These are phyloP conservation scores for Polygonum maritimum DNA, from an alignment of 148 eudicot genomes.

Conservation along the genomic window DNA sequence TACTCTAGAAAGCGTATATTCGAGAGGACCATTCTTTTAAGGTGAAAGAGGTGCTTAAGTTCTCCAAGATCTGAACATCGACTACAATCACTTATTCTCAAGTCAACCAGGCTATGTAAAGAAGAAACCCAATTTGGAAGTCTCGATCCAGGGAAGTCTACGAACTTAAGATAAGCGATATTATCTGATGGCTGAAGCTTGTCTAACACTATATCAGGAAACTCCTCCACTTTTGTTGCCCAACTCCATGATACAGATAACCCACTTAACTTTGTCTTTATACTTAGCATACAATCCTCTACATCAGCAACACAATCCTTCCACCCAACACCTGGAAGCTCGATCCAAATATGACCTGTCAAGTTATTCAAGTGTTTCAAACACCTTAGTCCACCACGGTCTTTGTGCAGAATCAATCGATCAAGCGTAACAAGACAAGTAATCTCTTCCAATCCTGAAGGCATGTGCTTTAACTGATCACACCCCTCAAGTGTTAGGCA, in stretches of 20 bases:
- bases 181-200: neutral
- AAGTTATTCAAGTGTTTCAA: neutral
- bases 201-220: neutral
- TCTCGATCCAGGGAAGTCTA: neutral
- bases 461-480: conserved; percentile 8
- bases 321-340: neutral
- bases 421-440: conserved; percentile 12
- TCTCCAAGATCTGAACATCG: neutral
- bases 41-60: neutral
- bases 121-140: no score
- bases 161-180: neutral
- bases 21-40: neutral
- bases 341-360: neutral
- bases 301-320: neutral
- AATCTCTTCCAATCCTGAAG: conserved; percentile 10
- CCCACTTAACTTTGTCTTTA: neutral
- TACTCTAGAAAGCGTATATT: neutral
- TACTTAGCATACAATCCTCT: neutral
- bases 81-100: neutral
- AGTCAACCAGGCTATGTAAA: no score
- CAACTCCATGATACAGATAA: neutral
- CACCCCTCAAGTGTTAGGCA: conserved; percentile 15
- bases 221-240: neutral
- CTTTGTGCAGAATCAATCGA: neutral
- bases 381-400: neutral